Conservation (phyloP, 2,329 filamentous ascomycete genomes). For the Aspergillus sergii region DNA sequence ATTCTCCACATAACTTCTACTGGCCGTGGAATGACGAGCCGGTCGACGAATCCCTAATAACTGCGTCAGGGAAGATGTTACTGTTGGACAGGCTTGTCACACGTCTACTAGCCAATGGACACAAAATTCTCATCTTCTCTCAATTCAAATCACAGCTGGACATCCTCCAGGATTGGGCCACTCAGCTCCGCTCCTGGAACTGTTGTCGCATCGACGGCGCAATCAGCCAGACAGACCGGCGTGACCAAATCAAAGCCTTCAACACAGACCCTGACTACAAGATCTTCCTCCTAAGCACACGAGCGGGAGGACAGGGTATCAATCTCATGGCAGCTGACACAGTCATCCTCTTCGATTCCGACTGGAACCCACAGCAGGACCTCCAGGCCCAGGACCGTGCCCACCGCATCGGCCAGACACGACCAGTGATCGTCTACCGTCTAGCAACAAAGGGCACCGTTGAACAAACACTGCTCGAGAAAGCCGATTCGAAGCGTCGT, state of each 20-base stretch:
- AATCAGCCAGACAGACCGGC: constrained; percentile 73
- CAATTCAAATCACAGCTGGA: constrained; percentile 96
- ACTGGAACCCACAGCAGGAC: constrained; percentile 97
- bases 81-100: constrained; percentile 85
- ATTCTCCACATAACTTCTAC: constrained; percentile 95
- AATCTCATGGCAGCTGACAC: constrained; percentile 91
- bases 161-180: constrained; percentile 84
- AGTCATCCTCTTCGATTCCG: constrained; percentile 84
- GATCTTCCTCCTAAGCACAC: constrained; percentile 84
- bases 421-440: constrained; percentile 89
- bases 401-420: constrained; percentile 90
- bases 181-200: constrained; percentile 74
- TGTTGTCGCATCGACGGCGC: constrained; percentile 89
- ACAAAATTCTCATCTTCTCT: constrained; percentile 94
- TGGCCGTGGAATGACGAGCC: constrained; percentile 76
- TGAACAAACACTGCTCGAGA: constrained; percentile 82
- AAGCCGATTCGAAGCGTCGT: constrained; percentile 86
- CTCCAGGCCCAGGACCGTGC: constrained; percentile 94
- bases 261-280: constrained; percentile 67
- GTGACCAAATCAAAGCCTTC: constrained; percentile 72
- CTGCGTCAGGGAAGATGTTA: constrained; percentile 92
- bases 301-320: constrained; percentile 93
- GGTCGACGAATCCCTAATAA: constrained; percentile 80
- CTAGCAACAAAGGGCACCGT: constrained; percentile 92
- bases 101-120: constrained; percentile 69